These are phyloP conservation scores for Achaetomiella virescens DNA, from an alignment of 495 filamentous ascomycete genomes.

Conservation along the genomic window DNA sequence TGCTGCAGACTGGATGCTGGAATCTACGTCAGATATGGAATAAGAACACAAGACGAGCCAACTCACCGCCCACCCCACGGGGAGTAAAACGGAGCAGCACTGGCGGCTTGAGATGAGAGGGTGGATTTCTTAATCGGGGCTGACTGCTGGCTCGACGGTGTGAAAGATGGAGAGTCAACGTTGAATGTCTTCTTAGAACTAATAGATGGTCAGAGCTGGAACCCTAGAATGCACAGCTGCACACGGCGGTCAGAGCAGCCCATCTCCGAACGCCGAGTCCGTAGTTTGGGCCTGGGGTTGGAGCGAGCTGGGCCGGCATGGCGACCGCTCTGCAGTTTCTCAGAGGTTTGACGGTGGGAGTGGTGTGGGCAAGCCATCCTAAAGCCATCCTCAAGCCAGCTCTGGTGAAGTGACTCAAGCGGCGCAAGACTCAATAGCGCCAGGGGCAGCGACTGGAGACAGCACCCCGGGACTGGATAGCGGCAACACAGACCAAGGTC, in stretches of 20 bases:
- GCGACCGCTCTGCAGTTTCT: no score
- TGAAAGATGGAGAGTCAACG: constrained; percentile 94
- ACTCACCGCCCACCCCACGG: constrained; percentile 37
- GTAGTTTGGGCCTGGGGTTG: no score
- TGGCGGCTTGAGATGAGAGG: constrained; percentile 79
- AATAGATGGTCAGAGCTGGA: constrained; percentile 14
- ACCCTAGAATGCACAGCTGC: neutral
- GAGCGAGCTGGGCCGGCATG: no score
- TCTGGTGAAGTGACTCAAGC: no score
- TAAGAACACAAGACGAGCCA: neutral
- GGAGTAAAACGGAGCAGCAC: constrained; percentile 91
- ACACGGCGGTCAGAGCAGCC: neutral
- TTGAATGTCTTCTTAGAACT: constrained; percentile 75
- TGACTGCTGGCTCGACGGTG: constrained; percentile 53
- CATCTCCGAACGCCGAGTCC: neutral
- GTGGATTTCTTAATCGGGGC: constrained; percentile 51
- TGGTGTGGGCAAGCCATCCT: no score
- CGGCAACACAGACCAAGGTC: neutral
- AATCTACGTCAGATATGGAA: constrained; percentile 1
- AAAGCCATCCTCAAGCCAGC: no score
- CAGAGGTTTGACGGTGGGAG: no score
- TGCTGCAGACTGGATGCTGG: constrained; percentile 32
- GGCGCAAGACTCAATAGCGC: no score
- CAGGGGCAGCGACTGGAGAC: neutral
- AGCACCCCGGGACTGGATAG: neutral